Evolutionary conservation across 768 basidiomycete genomes (phyloP), one percentile per base, ranked within the genome.

Genomic region (Agaricus blazei): DNA sequence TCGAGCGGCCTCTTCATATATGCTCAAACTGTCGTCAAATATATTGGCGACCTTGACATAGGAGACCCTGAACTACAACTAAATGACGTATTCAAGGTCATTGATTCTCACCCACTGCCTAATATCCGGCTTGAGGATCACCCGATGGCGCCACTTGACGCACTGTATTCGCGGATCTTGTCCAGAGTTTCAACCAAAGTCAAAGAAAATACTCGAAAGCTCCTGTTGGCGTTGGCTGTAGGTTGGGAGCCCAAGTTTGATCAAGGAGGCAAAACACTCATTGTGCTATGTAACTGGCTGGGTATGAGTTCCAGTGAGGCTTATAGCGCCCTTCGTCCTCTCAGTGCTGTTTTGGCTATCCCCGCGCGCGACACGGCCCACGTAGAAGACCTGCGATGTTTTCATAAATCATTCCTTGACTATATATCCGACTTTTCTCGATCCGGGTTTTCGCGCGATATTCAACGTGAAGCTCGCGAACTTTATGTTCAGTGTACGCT

Each of bases 71-170:
- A 9, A 19, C 26, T 31, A 38, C 48, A 50, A 23, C 19, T 50
- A 3, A 23, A 38, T 12, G 36, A 23, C 38, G 49, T 55, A 19
- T 44, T 58, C 9, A 45, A 37, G n/a, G 48, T 50, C 36, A 50
- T 50, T 27, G 37, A 50, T 24, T 19, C 48, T 9, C 3, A 14
- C 9, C 28, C 1, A 1, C 19, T 19, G 19, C 19, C 19, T 19
- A 19, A 19, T 19, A 9, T 5, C 1, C 4, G 14, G 23, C 5
- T 6, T 7, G 34, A 11, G 36, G 29, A 45, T 19, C n/a, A 38
- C 40, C 57, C 57, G 19, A 48, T 58, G 48, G 48, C 47, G 24
- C 23, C 24, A 8, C 53, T 58, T 29, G 52, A 55, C 46, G 41
- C 24, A n/a, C 58, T 58, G 7, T 58, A 58, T 19, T 19, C 19